phyloP scores from a whole-genome alignment of 1,284 basidiomycete genomes.

The Kalmanozyma brasiliensis region DNA sequence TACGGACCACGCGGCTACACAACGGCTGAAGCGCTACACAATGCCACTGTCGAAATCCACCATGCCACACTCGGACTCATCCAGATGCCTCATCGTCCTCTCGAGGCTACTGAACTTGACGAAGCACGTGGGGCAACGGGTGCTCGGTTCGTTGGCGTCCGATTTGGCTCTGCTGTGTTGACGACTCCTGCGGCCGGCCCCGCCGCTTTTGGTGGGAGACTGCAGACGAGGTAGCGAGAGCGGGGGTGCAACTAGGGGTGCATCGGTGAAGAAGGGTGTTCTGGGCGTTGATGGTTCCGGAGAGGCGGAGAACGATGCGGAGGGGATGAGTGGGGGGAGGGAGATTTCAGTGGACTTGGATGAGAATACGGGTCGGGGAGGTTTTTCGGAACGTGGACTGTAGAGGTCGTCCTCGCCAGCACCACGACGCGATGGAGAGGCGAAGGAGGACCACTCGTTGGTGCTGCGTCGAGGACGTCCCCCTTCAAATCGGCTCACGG shows the following conservation, averaged over 20 bases:
- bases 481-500: slow-evolving; percentile 9
- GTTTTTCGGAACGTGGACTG: slow-evolving; percentile 7
- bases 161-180: slow-evolving; percentile 25
- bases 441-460: slow-evolving; percentile 8
- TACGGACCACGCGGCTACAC: too few species aligned
- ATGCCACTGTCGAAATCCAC: slow-evolving; percentile 45
- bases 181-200: slow-evolving; percentile 11
- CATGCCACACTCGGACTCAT: slow-evolving; percentile 38
- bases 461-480: slow-evolving; percentile 14
- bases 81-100: slow-evolving; percentile 30
- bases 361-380: background rate
- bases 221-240: slow-evolving; percentile 7
- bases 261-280: slow-evolving; percentile 22
- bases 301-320: slow-evolving; percentile 15
- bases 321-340: slow-evolving; percentile 11
- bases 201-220: slow-evolving; percentile 6
- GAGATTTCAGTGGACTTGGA: slow-evolving; percentile 6
- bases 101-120: slow-evolving; percentile 30
- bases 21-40: slow-evolving; percentile 14
- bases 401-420: slow-evolving; percentile 19
- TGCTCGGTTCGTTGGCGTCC: slow-evolving; percentile 22
- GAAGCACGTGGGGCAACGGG: slow-evolving; percentile 40
- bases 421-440: background rate
- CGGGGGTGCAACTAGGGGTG: slow-evolving; percentile 9
- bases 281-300: slow-evolving; percentile 19